A percentile compares a stretch with the other conserved stretches of the same genome.
Conservation (phyloP, 164 flowering plant genomes). For the Protea cynaroides region DNA sequence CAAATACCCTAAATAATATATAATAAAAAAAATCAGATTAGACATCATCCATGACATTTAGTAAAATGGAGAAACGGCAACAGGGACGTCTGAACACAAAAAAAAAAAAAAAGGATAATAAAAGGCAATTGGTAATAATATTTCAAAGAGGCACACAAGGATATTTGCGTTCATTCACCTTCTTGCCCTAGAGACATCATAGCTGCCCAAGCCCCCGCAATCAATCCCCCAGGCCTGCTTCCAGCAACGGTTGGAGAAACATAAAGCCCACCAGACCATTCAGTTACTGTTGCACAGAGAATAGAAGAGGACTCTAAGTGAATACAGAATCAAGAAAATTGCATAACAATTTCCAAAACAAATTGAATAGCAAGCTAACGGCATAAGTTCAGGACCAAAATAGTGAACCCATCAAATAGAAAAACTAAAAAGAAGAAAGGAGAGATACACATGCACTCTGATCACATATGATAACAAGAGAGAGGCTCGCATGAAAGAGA, state of each 20-base stretch:
- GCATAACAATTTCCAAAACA: background rate
- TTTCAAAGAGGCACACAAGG: background rate
- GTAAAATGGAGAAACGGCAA: background rate
- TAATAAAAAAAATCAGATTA: background rate
- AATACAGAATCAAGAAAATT: background rate
- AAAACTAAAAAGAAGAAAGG: too few species aligned
- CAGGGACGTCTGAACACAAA: background rate
- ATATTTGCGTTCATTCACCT: slow-evolving; percentile 36
- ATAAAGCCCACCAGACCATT: slow-evolving; percentile 97
- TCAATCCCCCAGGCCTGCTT: slow-evolving; percentile 89
- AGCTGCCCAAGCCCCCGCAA: slow-evolving; percentile 99
- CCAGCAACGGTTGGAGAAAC: slow-evolving; percentile 96
- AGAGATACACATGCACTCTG: too few species aligned
- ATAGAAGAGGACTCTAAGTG: background rate
- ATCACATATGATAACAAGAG: too few species aligned
- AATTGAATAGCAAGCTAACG: too few species aligned
- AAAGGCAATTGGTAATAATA: background rate
- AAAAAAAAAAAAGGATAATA: background rate
- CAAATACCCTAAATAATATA: slow-evolving; percentile 58
- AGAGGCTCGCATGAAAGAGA: too few species aligned
- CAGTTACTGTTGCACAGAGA: slow-evolving; percentile 60
- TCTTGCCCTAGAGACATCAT: slow-evolving; percentile 83
- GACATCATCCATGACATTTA: background rate
- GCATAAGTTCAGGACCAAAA: too few species aligned
- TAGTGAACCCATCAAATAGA: too few species aligned